Base-by-base conservation (phyloP, 192 early-diverging fungal genomes). In the Mortierella hygrophila region DNA sequence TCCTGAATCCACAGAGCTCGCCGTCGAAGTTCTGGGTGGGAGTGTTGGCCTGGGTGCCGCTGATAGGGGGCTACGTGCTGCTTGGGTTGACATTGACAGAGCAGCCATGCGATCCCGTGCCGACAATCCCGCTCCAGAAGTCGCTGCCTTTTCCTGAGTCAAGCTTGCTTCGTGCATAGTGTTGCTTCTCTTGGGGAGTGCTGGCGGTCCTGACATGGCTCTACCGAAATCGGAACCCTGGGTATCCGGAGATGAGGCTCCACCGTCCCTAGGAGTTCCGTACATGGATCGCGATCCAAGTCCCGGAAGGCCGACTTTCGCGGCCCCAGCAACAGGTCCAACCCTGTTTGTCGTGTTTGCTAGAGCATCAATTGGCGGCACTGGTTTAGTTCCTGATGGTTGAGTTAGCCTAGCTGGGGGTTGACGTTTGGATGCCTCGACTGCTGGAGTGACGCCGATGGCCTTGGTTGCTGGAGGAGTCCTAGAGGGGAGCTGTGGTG, bases 31-130 rank as follows among this genome's bases (percentile, higher is more conserved):
- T 49, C 78, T 40, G 32, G 81, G 76, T 38, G 79, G 80, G 10
- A 78, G 57, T 1, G 78, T 69, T 0, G 88, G 87, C 40, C 85
- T 44, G 16, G 86, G 72, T 13, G 84, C 80, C 6, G 82, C 68
- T 3, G 89, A 83, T 0, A 84, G 82, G 6, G 89, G 85, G 11
- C 88, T 87, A 0, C 81, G 80, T 1, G 73, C 54, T 11, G 80
- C 57, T 40, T 82, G 81, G 18, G 10, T 80, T 4, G 78, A 76
- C 68, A 70, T 77, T 0, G 79, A 75, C 20, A 86, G 49, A 37
- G 76, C 81, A 9, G 84, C 79, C 84, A 86, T 81, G 26, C 84
- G 79, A 26, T 86, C 84, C 16, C 71, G 52, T 23, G 81, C 84
- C 21, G 84, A 81, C 47, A 80, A 32, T 49, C 72, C 68, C n/a